Evolutionary conservation across 108 stramenopile genomes (phyloP), one percentile per base, ranked within the genome.

Genomic region (Nitzschia inconspicua): DNA sequence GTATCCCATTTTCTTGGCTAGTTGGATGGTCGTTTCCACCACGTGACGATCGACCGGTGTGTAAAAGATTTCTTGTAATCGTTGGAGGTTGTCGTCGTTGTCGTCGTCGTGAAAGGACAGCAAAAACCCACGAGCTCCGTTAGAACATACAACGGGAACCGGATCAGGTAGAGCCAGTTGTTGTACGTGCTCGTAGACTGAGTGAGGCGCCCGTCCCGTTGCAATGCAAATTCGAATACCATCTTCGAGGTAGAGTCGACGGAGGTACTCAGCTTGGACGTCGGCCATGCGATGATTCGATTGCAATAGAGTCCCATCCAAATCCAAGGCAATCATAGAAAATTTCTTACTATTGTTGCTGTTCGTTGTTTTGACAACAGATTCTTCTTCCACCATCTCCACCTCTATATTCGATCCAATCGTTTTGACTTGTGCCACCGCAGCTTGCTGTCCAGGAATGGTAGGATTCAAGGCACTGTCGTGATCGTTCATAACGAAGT

Each of bases 231-330:
- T 47, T 26, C 27, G 48, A 36, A 84, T 65, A 18, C 81, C 81
- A 7, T 52, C 9, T 35, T 41, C 26, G n/a, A n/a, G n/a, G 32
- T 75, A 40, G 19, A 89, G 65, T 0, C 37, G 23, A 11, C 75
- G 66, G 2, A 89, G 25, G 49, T 83, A 81, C 28, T 65, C 72
- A 0, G 68, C 66, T 27, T 79, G 80, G 20, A 40, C 62, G 20
- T 65, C 54, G 7, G 82, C 57, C 2, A 89, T 25, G 24, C 46
- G 0, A 57, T 89, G 82, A 0, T 64, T 63, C 4, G 73, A 68
- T 30, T 54, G 30, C 0, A 79, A 51, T 13, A 79, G 51, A 5
- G 83, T 84, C 14, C 86, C 86, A 68, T 85, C 84, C 22, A 85
- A 62, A 36, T 85, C 84, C 19, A 85, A 47, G 1, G 78, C 80